Base-by-base conservation (phyloP, 129 eudicot species). In the Gnaphalium uliginosum region DNA sequence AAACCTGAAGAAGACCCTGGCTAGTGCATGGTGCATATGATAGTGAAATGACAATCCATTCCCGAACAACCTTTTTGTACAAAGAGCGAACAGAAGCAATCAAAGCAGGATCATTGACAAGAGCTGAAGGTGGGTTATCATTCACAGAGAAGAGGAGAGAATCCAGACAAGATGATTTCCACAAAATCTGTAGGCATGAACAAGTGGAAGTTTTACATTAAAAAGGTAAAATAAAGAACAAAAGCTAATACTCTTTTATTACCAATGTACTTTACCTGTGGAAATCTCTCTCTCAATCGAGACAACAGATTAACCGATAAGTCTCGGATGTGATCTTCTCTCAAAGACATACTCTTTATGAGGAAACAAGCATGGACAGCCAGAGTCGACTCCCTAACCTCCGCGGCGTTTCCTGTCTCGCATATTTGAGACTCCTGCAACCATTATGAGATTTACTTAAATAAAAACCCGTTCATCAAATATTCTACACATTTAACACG, bases 1-100 rank as follows among this genome's bases (percentile, higher is more conserved):
- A 60, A 78, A 92, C 99, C 99, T 94, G 99, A 81, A 95, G 99
- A 87, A 95, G 97, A 73, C 99, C 99, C 86, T 95, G 99, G 84
- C 83, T 86, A 15, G 96, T 91, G 87, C 99, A 95, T 43, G 99
- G 99, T 84, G 99, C 99, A 81, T 91, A 76, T 43, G 99, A 95
- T 37, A 95, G 94, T 73, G 99, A 95, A 73, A 89, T 69, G 71
- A 87, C 72, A 39, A 95, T 89, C 99, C 99, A 95, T 56, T 91
- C 99, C 17, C 95, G 89, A 23, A 91, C 96, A 69, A 87, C 82
- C 63, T 73, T 86, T 76, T 95, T 96, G 90, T 89, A 95, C 72
- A 95, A 84, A 66, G 99, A 88, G 32, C 97, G 92, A 81, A 95
- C 92, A 79, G 86, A 88, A 81, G 92, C 86, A 53, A 85, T 71